Evolutionary conservation across 23 red algal genomes (phyloP).

Genomic region (Gracilaria vermiculophylla): DNA sequence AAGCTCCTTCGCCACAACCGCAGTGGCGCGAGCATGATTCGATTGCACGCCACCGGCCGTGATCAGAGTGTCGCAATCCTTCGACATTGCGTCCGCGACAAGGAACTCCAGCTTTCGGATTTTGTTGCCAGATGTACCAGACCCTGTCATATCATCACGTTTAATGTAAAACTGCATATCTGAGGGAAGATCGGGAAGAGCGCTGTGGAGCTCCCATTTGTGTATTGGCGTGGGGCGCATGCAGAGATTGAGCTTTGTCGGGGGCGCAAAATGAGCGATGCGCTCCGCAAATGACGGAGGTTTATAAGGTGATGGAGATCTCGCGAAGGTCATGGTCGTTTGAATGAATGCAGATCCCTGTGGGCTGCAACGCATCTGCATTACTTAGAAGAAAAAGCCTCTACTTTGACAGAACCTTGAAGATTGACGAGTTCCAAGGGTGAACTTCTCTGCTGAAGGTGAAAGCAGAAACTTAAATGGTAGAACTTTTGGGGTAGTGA

Average conservation of each 20-base stretch:
- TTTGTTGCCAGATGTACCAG: conserved; percentile 60
- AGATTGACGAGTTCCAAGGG: no score
- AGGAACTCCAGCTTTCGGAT: conserved; percentile 79
- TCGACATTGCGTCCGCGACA: conserved; percentile 50
- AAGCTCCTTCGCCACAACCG: conserved; percentile 53
- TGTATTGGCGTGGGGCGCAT: conserved; percentile 66
- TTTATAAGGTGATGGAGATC: conserved; percentile 16
- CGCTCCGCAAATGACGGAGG: conserved; percentile 12
- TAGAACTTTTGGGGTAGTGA: no score
- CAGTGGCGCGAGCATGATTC: conserved; percentile 68
- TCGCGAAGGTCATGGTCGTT: conserved; percentile 4
- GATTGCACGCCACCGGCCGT: conserved; percentile 60
- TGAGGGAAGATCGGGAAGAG: not conserved
- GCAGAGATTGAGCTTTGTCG: conserved; percentile 14
- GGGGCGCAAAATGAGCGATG: conserved; percentile 20
- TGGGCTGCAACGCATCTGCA: not conserved
- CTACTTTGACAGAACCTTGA: no score
- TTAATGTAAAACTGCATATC: conserved; percentile 53
- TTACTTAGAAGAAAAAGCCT: not conserved
- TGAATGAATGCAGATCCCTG: not conserved
- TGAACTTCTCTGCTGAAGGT: no score
- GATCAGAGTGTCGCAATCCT: conserved; percentile 35
- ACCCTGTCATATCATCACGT: conserved; percentile 68
- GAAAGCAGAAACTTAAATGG: no score
- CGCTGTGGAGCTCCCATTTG: conserved; percentile 2